phyloP scores from a whole-genome alignment of 208 protist species.

The Leptomonas pyrrhocoris region DNA sequence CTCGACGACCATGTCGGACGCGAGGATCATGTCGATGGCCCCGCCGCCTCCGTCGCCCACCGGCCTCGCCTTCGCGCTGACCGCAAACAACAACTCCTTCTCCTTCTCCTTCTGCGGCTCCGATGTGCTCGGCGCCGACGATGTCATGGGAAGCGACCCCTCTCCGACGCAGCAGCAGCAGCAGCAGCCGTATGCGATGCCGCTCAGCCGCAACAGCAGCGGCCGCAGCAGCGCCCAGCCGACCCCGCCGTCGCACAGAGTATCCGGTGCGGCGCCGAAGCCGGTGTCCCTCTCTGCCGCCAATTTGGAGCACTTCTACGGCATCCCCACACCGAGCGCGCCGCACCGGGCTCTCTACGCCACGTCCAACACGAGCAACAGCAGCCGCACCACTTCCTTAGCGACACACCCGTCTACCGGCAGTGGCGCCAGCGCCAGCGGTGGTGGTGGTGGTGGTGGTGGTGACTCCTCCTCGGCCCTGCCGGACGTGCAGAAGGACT shows the following conservation, averaged over 20 bases:
- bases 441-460: not conserved
- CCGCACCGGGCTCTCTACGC: slow-evolving; percentile 11
- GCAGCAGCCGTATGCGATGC: not conserved
- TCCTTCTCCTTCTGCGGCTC: slow-evolving; percentile 22
- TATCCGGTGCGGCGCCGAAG: slow-evolving; percentile 1
- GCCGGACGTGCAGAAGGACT: slow-evolving; percentile 32
- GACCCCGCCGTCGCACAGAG: too few species aligned
- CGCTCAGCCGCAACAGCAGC: not conserved
- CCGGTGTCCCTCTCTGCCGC: slow-evolving; percentile 9
- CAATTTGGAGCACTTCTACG: slow-evolving; percentile 30
- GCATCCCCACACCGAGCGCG: slow-evolving; percentile 22
- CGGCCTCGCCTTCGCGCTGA: not conserved
- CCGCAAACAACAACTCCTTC: slow-evolving; percentile 13
- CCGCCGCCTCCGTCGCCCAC: not conserved
- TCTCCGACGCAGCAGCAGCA: not conserved
- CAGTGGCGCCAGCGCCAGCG: not conserved
- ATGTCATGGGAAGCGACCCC: not conserved
- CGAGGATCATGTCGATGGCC: not conserved
- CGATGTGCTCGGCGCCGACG: slow-evolving; percentile 4
- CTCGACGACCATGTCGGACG: slow-evolving; percentile 2
- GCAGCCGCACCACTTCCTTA: slow-evolving; percentile 1
- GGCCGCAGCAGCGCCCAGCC: not conserved
- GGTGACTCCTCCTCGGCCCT: not conserved
- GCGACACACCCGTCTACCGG: not conserved
- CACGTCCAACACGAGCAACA: slow-evolving; percentile 24